These are phyloP conservation scores for Apiotrichum gracile DNA, from an alignment of 1,284 basidiomycete genomes.

Conservation along the genomic window DNA sequence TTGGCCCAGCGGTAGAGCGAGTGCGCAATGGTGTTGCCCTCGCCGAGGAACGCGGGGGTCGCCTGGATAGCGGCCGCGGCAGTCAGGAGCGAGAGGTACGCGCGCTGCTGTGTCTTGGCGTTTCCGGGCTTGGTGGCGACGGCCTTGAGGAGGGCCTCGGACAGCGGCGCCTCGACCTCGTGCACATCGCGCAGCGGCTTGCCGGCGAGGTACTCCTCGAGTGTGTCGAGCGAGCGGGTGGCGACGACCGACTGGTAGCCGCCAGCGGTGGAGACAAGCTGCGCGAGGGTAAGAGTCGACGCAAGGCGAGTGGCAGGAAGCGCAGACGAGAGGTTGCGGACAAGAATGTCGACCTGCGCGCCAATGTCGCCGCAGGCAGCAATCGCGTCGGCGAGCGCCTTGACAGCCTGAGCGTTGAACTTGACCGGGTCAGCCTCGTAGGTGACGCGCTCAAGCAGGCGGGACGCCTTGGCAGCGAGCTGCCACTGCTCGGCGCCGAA, in stretches of 20 bases:
- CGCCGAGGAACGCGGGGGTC: conserved; percentile 1
- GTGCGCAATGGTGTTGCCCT: conserved; percentile 17
- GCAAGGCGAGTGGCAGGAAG: conserved; percentile 8
- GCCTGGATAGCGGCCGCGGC: conserved; percentile 23
- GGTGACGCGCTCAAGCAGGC: conserved; percentile 9
- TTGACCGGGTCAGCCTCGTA: conserved; percentile 5
- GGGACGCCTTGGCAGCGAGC: conserved; percentile 5
- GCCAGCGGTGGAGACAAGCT: conserved; percentile 12
- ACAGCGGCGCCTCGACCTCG: conserved; percentile 17
- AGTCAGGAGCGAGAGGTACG: conserved; percentile 30
- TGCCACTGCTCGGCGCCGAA: conserved; percentile 60
- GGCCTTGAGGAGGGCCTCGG: conserved; percentile 16
- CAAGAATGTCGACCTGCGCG: conserved; percentile 11
- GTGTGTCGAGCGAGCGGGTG: conserved; percentile 43
- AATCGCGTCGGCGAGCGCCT: conserved; percentile 9
- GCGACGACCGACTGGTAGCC: conserved; percentile 46
- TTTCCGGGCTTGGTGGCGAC: conserved; percentile 32
- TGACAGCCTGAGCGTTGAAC: conserved; percentile 14
- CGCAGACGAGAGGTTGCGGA: conserved; percentile 4
- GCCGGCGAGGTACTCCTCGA: conserved; percentile 12
- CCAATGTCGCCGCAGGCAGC: conserved; percentile 14
- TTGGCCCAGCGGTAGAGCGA: conserved; percentile 61
- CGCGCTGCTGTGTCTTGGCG: conserved; percentile 29
- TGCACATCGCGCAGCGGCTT: conserved; percentile 17
- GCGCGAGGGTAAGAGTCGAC: conserved; percentile 13